Conservation (phyloP, 768 basidiomycete species). For the Tubosaeta sp. region DNA sequence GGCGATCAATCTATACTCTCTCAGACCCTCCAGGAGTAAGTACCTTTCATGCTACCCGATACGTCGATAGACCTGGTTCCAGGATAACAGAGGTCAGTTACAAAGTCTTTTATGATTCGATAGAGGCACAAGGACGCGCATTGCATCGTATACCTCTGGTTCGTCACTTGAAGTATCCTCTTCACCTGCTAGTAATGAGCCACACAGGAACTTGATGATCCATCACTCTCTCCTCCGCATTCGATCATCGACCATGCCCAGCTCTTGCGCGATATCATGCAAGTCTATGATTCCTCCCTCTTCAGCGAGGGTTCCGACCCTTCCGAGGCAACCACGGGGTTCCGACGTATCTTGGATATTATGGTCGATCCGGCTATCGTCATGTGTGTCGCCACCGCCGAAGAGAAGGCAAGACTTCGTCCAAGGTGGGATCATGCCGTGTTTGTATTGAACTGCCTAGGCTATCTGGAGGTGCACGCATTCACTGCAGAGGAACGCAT, state of each 20-base stretch:
- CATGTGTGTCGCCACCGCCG: constrained; percentile 65
- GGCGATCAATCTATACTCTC: constrained; percentile 80
- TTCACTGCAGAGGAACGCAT: background rate
- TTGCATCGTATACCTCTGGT: constrained; percentile 53
- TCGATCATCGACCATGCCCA: constrained; percentile 78
- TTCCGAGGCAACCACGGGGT: constrained; percentile 13
- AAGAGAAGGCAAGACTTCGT: constrained; percentile 53
- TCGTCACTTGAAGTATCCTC: constrained; percentile 12
- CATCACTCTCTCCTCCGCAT: constrained; percentile 67
- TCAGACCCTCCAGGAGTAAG: constrained; percentile 75
- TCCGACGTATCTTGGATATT: constrained; percentile 60
- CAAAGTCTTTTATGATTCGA: constrained; percentile 82
- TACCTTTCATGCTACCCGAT: background rate
- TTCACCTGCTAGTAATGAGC: background rate
- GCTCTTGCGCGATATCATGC: constrained; percentile 83
- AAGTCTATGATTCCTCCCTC: constrained; percentile 83
- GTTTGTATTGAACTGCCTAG: constrained; percentile 83
- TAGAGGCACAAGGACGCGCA: constrained; percentile 78
- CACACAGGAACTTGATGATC: constrained; percentile 61
- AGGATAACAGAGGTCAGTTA: constrained; percentile 82
- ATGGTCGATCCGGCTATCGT: constrained; percentile 82
- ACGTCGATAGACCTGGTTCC: background rate
- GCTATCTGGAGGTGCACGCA: constrained; percentile 67
- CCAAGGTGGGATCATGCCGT: constrained; percentile 77
- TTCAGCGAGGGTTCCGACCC: constrained; percentile 44